Evolutionary conservation across 2,329 filamentous ascomycete genomes (phyloP), one percentile per base, ranked within the genome.

Genomic region (Paecilomyces niveus): DNA sequence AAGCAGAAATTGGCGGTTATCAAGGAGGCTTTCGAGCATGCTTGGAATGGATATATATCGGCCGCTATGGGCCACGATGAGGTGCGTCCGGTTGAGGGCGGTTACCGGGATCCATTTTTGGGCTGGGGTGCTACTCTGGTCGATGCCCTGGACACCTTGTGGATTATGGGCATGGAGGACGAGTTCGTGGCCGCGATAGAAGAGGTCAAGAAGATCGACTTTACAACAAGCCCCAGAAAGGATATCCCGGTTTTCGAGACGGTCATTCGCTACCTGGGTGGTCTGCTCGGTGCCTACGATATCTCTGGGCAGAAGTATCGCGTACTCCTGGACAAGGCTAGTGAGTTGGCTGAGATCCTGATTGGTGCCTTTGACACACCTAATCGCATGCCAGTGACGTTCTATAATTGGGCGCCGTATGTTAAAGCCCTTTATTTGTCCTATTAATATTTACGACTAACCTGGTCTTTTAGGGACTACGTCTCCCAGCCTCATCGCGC

Each of bases 201-300:
- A 55, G 85, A 82, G 3, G 85, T 92, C 22, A 81, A 81, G 58
- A 74, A 83, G 5, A 93, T 97, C 59, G 91, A 97, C 73, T 97
- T 97, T 66, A 94, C 89, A 2, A 88, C 83, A 10, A 87, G 85
- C 29, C 73, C 79, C 13, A 80, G 86, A 54, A 70, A 75, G 39
- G 84, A 89, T 54, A 94, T 97, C 53, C 92, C 91, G n/a, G 81
- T 96, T 7, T 97, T 97, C 66, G 92, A 97, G 74, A 95, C 92
- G 0, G 90, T 87, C 10, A 97, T 97, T 68, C 85, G 93, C 55
- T 96, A 97, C 67, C 80, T 97, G 3, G 93, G 93, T 32, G 93
- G 93, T 1, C 78, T 97, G 51, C 70, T 97, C 50, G 86, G 86
- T 45, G 92, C 92, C 6, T 97, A 93, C 70, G 93, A 97, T 75